Conservation (phyloP, 768 basidiomycete species). For the Boletus subparvulus region DNA sequence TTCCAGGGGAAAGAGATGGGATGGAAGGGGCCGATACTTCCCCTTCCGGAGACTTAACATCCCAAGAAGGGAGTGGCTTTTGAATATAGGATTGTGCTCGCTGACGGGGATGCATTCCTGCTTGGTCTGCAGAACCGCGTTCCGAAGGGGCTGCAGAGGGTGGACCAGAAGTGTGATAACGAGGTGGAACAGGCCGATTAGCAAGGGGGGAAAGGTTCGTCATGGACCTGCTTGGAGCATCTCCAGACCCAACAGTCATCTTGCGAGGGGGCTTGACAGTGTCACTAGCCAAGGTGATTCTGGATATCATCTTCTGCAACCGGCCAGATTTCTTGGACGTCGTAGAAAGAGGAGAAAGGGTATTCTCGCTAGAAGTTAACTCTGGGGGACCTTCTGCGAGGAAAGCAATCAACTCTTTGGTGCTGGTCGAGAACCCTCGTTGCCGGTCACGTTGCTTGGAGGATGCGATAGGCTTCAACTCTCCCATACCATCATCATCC, state of each 20-base stretch:
- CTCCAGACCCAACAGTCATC: conserved; percentile 25
- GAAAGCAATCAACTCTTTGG: conserved; percentile 56
- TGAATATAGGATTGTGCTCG: conserved; percentile 30
- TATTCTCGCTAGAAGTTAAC: conserved; percentile 38
- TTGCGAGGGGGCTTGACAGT: conserved; percentile 33
- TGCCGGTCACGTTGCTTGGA: conserved; percentile 39
- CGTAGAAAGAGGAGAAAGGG: conserved; percentile 38
- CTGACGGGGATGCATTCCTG: conserved; percentile 18
- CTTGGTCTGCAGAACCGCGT: conserved; percentile 22
- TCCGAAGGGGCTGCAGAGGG: conserved; percentile 45
- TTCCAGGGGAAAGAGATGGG: conserved; percentile 7
- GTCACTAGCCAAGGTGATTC: conserved; percentile 53
- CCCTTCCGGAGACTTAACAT: conserved; percentile 13
- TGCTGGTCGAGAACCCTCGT: conserved; percentile 42
- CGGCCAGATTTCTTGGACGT: conserved; percentile 53
- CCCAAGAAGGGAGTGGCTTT: conserved; percentile 20
- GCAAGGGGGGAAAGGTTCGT: conserved; percentile 50
- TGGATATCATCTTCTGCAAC: conserved; percentile 82
- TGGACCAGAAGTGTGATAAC: conserved; percentile 47
- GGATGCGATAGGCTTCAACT: conserved; percentile 34
- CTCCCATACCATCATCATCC: conserved; percentile 52
- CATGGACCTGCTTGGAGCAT: conserved; percentile 33
- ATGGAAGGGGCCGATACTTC: conserved; percentile 4
- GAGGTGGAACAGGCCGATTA: conserved; percentile 61
- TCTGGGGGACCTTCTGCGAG: conserved; percentile 58